A percentile compares a stretch with the other conserved stretches of the same genome.
phyloP scores from a whole-genome alignment of 2,329 filamentous ascomycete species.

The Phyllosticta paracitricarpa region DNA sequence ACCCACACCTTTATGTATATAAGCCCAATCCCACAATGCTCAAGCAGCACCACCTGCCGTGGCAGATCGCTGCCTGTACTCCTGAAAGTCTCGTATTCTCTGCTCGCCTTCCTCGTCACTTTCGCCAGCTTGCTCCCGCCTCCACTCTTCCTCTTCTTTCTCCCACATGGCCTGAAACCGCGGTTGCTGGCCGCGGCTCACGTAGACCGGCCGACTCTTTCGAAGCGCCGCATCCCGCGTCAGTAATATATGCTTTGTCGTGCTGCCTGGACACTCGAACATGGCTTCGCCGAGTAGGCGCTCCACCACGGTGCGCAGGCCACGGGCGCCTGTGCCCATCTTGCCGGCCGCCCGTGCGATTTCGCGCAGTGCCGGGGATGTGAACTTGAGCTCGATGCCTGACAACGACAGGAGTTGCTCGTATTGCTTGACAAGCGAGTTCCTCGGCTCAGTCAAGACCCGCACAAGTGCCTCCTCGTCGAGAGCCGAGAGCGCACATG shows the following conservation, averaged over 20 bases:
- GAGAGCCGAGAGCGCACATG: constrained; percentile 73
- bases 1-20: neutral
- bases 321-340: constrained; percentile 60
- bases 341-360: constrained; percentile 61
- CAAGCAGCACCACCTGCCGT: neutral
- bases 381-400: constrained; percentile 69
- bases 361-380: constrained; percentile 66
- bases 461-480: constrained; percentile 60
- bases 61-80: constrained; percentile 1
- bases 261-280: constrained; percentile 39
- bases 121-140: constrained; percentile 22
- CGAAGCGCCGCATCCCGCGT: constrained; percentile 36
- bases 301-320: constrained; percentile 39
- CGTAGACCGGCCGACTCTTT: constrained; percentile 32
- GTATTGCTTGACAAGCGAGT: constrained; percentile 82
- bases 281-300: constrained; percentile 36
- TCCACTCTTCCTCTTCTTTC: constrained; percentile 38
- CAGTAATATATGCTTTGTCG: constrained; percentile 36
- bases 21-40: neutral
- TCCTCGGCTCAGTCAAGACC: constrained; percentile 85
- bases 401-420: constrained; percentile 77
- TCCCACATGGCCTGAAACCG: constrained; percentile 30
- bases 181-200: constrained; percentile 32
- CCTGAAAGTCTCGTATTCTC: neutral
- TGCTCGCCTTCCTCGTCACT: neutral